Evolutionary conservation across 371 early-diverging fungal species (phyloP).

Genomic region (Blakeslea trispora): DNA sequence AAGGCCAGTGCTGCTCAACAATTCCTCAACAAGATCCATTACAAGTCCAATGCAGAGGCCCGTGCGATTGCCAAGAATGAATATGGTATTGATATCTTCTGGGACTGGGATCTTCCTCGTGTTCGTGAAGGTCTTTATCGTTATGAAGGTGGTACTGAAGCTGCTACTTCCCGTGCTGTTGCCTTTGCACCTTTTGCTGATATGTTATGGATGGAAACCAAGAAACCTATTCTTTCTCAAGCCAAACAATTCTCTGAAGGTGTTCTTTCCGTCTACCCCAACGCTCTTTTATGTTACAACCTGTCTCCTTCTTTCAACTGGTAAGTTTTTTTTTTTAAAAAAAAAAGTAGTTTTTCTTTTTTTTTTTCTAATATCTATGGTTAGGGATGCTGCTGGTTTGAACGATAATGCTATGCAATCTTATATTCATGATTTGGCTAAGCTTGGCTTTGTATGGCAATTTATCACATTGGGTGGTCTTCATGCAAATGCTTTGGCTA

Average conservation of each 20-base stretch:
- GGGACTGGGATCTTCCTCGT: slow-evolving; percentile 93
- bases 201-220: slow-evolving; percentile 98
- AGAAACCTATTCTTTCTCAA: slow-evolving; percentile 89
- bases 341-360: too few relatives aligned
- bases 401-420: slow-evolving; percentile 82
- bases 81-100: slow-evolving; percentile 83
- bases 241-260: slow-evolving; percentile 90
- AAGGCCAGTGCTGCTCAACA: slow-evolving; percentile 49
- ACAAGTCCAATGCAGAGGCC: slow-evolving; percentile 83
- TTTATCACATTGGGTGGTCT: slow-evolving; percentile 98
- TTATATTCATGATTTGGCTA: slow-evolving; percentile 82
- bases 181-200: slow-evolving; percentile 95
- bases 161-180: slow-evolving; percentile 85
- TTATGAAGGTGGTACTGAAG: slow-evolving; percentile 91
- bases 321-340: slow-evolving; percentile 56
- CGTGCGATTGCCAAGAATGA: slow-evolving; percentile 70
- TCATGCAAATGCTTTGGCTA: slow-evolving; percentile 88
- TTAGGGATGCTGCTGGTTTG: slow-evolving; percentile 86
- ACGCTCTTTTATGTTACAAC: slow-evolving; percentile 89
- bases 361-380: too few relatives aligned
- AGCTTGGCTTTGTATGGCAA: slow-evolving; percentile 97
- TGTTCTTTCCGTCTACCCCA: slow-evolving; percentile 63
- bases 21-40: slow-evolving; percentile 59
- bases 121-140: slow-evolving; percentile 96
- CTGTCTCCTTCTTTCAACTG: slow-evolving; percentile 98